phyloP scores from a whole-genome alignment of 345 rosid species.

The Pseudoturritis turrita region DNA sequence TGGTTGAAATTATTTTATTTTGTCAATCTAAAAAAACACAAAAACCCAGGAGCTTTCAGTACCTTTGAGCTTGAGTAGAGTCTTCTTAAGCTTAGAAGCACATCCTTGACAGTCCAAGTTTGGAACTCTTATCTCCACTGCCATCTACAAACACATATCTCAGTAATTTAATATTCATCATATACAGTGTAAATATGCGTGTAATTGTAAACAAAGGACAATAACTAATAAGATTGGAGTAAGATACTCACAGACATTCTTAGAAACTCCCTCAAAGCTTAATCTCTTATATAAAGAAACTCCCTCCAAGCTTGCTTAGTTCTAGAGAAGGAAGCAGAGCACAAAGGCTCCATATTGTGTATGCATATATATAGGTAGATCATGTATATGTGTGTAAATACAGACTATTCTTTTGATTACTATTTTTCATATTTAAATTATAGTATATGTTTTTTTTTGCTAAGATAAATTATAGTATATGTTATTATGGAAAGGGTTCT shows the following conservation, averaged over 20 bases:
- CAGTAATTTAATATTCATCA: not conserved
- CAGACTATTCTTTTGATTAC: not conserved
- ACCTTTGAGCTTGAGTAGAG: constrained; percentile 92
- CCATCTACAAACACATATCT: constrained; percentile 37
- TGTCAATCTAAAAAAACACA: not conserved
- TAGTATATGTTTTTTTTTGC: constrained; percentile 11
- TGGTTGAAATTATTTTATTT: not conserved
- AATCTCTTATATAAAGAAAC: not conserved
- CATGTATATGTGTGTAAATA: not conserved
- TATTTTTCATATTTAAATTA: not conserved
- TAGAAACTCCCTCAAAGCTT: constrained; percentile 12
- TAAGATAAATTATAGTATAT: constrained; percentile 5
- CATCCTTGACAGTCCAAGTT: constrained; percentile 92
- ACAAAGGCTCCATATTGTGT: not conserved
- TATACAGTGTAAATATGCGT: not conserved
- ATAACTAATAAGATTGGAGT: not conserved
- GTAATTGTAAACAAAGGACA: not conserved
- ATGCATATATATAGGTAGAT: constrained; percentile 1
- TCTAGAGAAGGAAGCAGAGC: constrained; percentile 12
- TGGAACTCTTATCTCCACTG: constrained; percentile 85
- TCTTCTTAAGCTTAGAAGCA: constrained; percentile 80
- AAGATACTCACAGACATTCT: constrained; percentile 55
- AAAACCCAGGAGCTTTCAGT: not conserved
- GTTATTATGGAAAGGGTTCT: constrained; percentile 25
- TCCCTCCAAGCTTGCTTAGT: not conserved